Conservation (phyloP, 371 early-diverging fungal species). For the Thermomucor indicae-seudaticae region DNA sequence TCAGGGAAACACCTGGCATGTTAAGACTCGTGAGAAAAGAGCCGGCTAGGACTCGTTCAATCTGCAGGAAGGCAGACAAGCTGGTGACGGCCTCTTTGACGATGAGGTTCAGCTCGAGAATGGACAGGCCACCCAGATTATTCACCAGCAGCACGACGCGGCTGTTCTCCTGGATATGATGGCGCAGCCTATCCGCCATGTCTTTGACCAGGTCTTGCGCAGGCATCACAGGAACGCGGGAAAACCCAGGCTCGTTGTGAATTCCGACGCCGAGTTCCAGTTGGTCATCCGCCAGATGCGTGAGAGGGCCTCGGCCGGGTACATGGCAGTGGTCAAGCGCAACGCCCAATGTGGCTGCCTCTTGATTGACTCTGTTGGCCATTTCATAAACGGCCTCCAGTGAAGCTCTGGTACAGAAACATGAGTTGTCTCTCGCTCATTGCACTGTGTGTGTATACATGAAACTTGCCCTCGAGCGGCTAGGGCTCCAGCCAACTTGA, state of each 20-base stretch:
- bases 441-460: background rate
- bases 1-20: conserved; percentile 73
- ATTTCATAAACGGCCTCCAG: conserved; percentile 51
- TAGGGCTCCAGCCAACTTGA: conserved; percentile 73
- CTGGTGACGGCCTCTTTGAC: conserved; percentile 58
- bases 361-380: conserved; percentile 48
- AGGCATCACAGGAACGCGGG: conserved; percentile 39
- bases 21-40: conserved; percentile 72
- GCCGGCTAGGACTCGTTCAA: conserved; percentile 61
- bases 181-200: conserved; percentile 49
- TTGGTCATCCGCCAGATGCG: conserved; percentile 32
- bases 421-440: background rate
- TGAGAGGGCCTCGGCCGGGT: conserved; percentile 48
- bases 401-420: conserved; percentile 32
- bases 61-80: conserved; percentile 17
- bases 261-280: conserved; percentile 78
- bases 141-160: conserved; percentile 66
- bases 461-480: conserved; percentile 51
- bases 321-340: conserved; percentile 72
- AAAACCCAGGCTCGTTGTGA: conserved; percentile 73
- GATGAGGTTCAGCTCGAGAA: conserved; percentile 65
- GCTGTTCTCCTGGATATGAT: conserved; percentile 23
- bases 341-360: conserved; percentile 74
- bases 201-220: conserved; percentile 47
- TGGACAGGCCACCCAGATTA: conserved; percentile 75